Evolutionary conservation across 129 eudicot genomes (phyloP), one percentile per base, ranked within the genome.

Genomic region (Artemisia argyi): DNA sequence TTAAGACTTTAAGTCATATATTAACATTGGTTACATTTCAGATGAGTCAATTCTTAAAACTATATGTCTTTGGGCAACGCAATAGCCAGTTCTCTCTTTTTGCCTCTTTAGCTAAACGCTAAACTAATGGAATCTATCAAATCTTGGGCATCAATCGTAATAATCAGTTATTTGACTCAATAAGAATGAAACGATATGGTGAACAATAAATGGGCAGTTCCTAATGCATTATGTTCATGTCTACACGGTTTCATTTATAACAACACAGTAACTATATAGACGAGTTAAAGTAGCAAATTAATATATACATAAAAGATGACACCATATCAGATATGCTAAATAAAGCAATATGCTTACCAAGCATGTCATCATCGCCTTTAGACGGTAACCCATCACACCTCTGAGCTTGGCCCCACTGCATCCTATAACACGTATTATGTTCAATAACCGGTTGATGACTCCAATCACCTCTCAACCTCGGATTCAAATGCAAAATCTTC

Each of bases 381-480:
- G 97, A 85, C 14, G 89, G 92, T 56, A 83, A 66, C 48, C 98
- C 98, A 81, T 94, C 97, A 52, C 98, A 94, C 69, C 98, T 84
- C 59, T 94, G 98, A 84, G 91, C 90, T 8, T 81, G 52, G 1
- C 97, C 97, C 98, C 98, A 94, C 69, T 94, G 98, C 98, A 94
- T 94, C 75, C 98, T 86, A 44, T 94, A 94, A 54, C 98, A 94
- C 0, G 98, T 90, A 64, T 94, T 94, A 58, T 94, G 98, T 83
- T 94, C 98, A 82, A 94, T 90, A 30, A 94, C 97, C 3, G 96
- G 90, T 71, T 73, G 85, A 49, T 80, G 90, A 74, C 97, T 94
- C 98, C 98, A 94, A 78, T 94, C 98, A 63, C 98, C 98, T 83
- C 97, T 90, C 74, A 94, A 54, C 26, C 98, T 81, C 73, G 98